phyloP scores from a whole-genome alignment of 225 moss, liverwort and hornwort genomes.

The Physcomitrium patens region DNA sequence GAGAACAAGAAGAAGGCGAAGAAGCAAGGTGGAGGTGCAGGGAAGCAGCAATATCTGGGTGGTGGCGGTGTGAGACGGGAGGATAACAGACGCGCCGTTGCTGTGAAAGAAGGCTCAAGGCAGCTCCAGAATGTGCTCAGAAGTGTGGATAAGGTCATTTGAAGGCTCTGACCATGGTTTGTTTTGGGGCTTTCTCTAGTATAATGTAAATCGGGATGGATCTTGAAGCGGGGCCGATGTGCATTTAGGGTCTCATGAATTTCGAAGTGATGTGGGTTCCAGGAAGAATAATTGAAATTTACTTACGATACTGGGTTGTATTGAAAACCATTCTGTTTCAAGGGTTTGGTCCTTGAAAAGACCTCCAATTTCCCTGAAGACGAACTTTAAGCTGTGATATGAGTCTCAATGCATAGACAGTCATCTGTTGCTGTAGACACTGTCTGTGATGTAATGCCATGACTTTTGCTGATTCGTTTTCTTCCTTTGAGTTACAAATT shows the following conservation, averaged over 20 bases:
- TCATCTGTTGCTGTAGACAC: not conserved
- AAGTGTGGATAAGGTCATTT: conserved; percentile 71
- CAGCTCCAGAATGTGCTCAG: conserved; percentile 72
- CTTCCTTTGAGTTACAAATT: not conserved
- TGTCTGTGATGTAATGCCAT: conserved; percentile 9
- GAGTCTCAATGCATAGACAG: conserved; percentile 1
- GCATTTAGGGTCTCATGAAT: not conserved
- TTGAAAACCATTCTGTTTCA: not conserved
- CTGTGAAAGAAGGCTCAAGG: conserved; percentile 57
- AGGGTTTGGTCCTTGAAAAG: not conserved
- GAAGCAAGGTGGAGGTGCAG: conserved; percentile 34
- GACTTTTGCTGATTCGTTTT: conserved; percentile 15
- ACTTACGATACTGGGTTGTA: too few species aligned
- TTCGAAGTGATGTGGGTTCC: not conserved
- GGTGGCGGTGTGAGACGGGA: conserved; percentile 38
- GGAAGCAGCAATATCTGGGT: conserved; percentile 41
- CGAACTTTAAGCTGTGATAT: not conserved
- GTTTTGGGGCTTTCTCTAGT: not conserved
- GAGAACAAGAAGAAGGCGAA: conserved; percentile 48
- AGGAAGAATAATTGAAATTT: not conserved
- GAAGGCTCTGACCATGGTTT: not conserved
- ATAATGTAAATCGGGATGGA: not conserved
- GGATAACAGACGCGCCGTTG: conserved; percentile 47
- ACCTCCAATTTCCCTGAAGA: conserved; percentile 1
- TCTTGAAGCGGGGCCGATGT: not conserved